phyloP scores from a whole-genome alignment of 2,329 filamentous ascomycete species.

The Trichoderma atrobrunneum region DNA sequence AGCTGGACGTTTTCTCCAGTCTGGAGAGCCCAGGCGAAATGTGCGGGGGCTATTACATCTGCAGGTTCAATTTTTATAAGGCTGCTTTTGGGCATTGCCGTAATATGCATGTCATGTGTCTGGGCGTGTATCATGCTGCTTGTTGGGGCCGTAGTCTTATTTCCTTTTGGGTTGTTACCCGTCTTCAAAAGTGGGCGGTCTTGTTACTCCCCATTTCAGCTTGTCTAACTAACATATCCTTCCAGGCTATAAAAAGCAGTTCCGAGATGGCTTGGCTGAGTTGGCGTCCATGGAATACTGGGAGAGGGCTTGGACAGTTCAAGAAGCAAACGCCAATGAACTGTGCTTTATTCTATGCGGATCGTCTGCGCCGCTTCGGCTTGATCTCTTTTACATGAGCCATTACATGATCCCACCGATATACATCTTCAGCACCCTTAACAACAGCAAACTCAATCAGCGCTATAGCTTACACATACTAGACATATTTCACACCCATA shows the following conservation, averaged over 20 bases:
- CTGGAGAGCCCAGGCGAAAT: not conserved
- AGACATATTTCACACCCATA: not conserved
- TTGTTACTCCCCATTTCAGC: not conserved
- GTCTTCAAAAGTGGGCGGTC: not conserved
- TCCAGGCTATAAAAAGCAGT: not conserved
- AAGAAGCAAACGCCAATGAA: not conserved
- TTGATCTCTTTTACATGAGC: not conserved
- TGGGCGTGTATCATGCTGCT: not conserved
- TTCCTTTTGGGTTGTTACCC: not conserved
- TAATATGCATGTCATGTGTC: not conserved
- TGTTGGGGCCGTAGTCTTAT: not conserved
- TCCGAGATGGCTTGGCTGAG: not conserved
- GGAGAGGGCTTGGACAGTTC: not conserved
- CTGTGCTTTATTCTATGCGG: slow-evolving; percentile 3
- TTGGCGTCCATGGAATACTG: slow-evolving; percentile 1
- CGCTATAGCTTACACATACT: not conserved
- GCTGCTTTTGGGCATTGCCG: not conserved
- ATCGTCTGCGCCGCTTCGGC: not conserved
- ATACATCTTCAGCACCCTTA: not conserved
- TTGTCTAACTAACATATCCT: not conserved
- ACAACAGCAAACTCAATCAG: not conserved
- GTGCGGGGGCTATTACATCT: not conserved
- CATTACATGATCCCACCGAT: not conserved
- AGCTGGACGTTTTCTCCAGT: not conserved
- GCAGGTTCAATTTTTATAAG: not conserved